A percentile compares a stretch with the other conserved stretches of the same genome.
Evolutionary conservation across 257 asterid species (phyloP).

Genomic region (Nicotiana attenuata): DNA sequence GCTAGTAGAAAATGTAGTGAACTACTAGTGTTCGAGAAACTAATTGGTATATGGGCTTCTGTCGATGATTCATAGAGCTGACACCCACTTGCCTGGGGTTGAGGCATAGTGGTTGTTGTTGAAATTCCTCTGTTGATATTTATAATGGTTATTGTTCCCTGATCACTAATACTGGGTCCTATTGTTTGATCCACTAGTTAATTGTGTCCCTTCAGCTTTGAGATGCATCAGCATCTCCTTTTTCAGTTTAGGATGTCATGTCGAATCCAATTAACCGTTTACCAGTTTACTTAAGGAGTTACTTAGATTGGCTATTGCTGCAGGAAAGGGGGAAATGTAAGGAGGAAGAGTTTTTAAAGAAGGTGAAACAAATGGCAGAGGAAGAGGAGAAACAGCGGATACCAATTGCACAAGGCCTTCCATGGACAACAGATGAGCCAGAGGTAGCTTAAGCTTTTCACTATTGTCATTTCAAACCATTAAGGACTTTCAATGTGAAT

Average conservation of each 20-base stretch:
- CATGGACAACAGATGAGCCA: slow-evolving; percentile 97
- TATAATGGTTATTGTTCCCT: not conserved
- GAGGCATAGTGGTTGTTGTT: not conserved
- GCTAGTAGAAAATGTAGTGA: too few relatives aligned
- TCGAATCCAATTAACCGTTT: not conserved
- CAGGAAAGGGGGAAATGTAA: slow-evolving; percentile 87
- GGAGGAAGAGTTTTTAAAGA: slow-evolving; percentile 78
- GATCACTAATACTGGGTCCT: not conserved
- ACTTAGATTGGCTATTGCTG: slow-evolving; percentile 3
- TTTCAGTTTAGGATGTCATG: not conserved
- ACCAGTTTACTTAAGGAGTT: not conserved
- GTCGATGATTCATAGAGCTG: too few relatives aligned
- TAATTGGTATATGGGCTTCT: too few relatives aligned
- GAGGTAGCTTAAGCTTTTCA: slow-evolving; percentile 48
- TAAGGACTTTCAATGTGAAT: not conserved
- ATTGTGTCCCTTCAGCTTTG: not conserved
- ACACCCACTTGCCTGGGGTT: too few relatives aligned
- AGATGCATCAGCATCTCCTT: not conserved
- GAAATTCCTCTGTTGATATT: not conserved
- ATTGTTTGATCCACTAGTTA: not conserved
- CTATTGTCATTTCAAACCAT: not conserved
- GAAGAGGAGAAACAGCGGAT: slow-evolving; percentile 78
- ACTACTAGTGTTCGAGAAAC: too few relatives aligned
- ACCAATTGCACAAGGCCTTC: slow-evolving; percentile 95
- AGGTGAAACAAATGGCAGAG: slow-evolving; percentile 62